phyloP scores from a whole-genome alignment of 2,329 filamentous ascomycete genomes.

The Xylaria polymorpha region DNA sequence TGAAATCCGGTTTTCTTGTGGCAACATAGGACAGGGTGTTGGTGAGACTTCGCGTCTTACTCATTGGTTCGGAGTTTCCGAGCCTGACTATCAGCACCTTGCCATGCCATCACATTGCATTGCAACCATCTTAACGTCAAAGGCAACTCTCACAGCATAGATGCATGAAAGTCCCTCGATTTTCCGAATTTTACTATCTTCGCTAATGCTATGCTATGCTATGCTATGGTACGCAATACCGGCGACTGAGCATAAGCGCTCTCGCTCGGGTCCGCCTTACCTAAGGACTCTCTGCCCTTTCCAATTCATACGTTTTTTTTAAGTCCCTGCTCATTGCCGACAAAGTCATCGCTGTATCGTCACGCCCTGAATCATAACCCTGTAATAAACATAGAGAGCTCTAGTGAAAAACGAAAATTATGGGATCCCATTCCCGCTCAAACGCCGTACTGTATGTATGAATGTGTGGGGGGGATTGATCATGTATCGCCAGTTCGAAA shows the following conservation, averaged over 20 bases:
- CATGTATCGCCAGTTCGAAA: constrained; percentile 13
- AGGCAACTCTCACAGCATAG: constrained; percentile 2
- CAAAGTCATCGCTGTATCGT: constrained; percentile 27
- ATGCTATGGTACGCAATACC: background rate
- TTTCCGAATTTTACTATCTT: background rate
- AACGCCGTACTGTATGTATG: constrained; percentile 23
- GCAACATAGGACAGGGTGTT: background rate
- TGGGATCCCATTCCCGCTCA: background rate
- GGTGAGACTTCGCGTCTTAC: constrained; percentile 9
- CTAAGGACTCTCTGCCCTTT: background rate
- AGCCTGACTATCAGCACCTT: background rate
- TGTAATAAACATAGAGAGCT: background rate
- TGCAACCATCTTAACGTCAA: background rate
- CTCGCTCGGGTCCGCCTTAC: background rate
- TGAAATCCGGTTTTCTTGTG: constrained; percentile 4
- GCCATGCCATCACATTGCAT: background rate
- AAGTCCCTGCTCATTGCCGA: background rate
- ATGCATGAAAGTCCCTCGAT: background rate
- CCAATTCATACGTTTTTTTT: background rate
- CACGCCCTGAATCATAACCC: background rate
- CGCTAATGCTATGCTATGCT: background rate
- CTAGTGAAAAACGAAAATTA: constrained; percentile 14
- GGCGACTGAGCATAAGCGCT: background rate
- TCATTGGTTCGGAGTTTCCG: constrained; percentile 3
- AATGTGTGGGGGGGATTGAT: constrained; percentile 1